Conservation (phyloP, 2,329 filamentous ascomycete genomes). For the Diaporthe sp. region DNA sequence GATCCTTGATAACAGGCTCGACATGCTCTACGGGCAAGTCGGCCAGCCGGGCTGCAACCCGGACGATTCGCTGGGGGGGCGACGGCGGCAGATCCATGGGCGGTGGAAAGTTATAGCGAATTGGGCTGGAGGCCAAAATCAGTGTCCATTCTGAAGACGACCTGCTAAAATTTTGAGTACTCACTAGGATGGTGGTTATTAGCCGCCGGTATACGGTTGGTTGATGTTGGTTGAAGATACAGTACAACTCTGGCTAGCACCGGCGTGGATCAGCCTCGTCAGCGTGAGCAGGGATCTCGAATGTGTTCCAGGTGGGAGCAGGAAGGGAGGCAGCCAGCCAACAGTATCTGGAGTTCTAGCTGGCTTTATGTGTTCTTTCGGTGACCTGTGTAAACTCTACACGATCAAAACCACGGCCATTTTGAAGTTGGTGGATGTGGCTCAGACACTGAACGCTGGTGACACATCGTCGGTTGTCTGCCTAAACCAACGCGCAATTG, state of each 20-base stretch:
- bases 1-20: not conserved
- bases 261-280: not conserved
- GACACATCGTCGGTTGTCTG: not conserved
- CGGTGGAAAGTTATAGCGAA: not conserved
- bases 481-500: slow-evolving; percentile 6
- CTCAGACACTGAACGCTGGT: not conserved
- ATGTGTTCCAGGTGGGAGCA: not conserved
- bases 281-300: not conserved
- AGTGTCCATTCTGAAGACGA: not conserved
- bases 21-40: slow-evolving; percentile 10
- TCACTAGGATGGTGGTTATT: not conserved
- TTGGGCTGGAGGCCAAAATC: not conserved
- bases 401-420: not conserved
- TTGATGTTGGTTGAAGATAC: not conserved
- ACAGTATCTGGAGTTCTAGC: not conserved
- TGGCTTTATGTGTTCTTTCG: not conserved
- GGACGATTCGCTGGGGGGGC: not conserved
- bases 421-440: not conserved
- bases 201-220: too few relatives aligned
- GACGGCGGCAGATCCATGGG: not conserved
- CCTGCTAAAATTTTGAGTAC: not conserved
- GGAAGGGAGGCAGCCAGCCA: not conserved
- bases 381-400: not conserved
- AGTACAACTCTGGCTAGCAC: not conserved
- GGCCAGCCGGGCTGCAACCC: not conserved